Conservation (phyloP, 768 basidiomycete species). For the Russula lepida region DNA sequence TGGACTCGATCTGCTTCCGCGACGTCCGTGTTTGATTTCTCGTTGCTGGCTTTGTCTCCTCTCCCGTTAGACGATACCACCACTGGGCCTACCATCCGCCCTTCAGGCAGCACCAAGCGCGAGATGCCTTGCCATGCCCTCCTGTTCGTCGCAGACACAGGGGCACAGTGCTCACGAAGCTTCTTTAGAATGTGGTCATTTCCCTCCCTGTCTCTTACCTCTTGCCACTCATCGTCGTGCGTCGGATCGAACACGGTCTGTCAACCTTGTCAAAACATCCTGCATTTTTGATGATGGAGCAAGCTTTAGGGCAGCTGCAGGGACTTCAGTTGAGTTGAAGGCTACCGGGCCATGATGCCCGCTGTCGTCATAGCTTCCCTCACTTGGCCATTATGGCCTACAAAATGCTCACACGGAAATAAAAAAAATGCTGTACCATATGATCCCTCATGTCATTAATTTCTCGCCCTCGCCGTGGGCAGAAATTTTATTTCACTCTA, state of each 20-base stretch:
- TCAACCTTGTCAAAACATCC: slow-evolving; percentile 15
- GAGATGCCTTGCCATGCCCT: slow-evolving; percentile 27
- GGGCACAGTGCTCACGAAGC: slow-evolving; percentile 29
- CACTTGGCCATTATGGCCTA: no score
- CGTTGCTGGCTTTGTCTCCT: slow-evolving; percentile 19
- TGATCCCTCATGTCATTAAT: background rate
- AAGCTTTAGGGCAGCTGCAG: no score
- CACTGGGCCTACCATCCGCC: slow-evolving; percentile 3
- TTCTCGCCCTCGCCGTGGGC: background rate
- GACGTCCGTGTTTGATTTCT: slow-evolving; percentile 22
- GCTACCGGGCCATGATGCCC: background rate
- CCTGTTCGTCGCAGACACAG: slow-evolving; percentile 32
- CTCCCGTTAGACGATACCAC: slow-evolving; percentile 9
- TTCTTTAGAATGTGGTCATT: slow-evolving; percentile 27
- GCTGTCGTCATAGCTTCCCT: background rate
- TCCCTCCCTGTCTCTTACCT: slow-evolving; percentile 26
- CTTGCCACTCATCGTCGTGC: slow-evolving; percentile 26
- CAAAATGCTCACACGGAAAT: no score
- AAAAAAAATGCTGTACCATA: background rate
- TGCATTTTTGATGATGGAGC: no score
- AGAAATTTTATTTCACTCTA: background rate
- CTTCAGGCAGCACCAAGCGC: slow-evolving; percentile 3
- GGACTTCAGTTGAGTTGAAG: no score
- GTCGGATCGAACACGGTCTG: slow-evolving; percentile 26
- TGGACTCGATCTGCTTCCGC: slow-evolving; percentile 25